A percentile compares a stretch with the other conserved stretches of the same genome.
Evolutionary conservation across 108 stramenopile species (phyloP).

Genomic region (Cafeteria roenbergensis): DNA sequence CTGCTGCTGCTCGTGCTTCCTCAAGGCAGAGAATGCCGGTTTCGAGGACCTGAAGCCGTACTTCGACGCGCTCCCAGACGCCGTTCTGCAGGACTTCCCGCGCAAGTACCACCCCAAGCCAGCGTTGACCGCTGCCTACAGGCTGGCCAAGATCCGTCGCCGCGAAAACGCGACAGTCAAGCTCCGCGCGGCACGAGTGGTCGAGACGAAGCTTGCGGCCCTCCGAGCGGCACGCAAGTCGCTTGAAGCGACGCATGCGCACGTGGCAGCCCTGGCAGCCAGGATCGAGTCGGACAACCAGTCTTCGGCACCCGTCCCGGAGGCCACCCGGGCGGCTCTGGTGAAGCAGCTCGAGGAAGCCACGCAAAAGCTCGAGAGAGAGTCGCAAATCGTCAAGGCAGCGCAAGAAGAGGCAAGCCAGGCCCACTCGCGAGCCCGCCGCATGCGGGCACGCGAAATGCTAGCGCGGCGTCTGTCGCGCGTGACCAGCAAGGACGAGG

Average conservation of each 20-base stretch:
- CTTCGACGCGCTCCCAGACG: not conserved
- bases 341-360: too few relatives aligned
- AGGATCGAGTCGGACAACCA: too few relatives aligned
- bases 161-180: not conserved
- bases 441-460: too few relatives aligned
- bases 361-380: too few relatives aligned
- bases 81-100: not conserved
- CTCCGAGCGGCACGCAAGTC: not conserved
- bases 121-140: too few relatives aligned
- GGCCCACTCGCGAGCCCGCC: too few relatives aligned
- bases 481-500: not conserved
- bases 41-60: not conserved
- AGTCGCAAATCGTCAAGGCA: not conserved
- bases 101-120: not conserved
- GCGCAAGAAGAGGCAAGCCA: not conserved
- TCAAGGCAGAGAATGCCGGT: not conserved
- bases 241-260: not conserved
- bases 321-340: too few relatives aligned
- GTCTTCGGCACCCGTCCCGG: too few relatives aligned
- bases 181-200: not conserved
- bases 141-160: not conserved
- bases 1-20: not conserved
- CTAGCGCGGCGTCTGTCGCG: too few relatives aligned
- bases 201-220: not conserved
- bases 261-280: too few relatives aligned